Base-by-base conservation (phyloP, 1,284 basidiomycete species). In the Ceratobasidium sp. region DNA sequence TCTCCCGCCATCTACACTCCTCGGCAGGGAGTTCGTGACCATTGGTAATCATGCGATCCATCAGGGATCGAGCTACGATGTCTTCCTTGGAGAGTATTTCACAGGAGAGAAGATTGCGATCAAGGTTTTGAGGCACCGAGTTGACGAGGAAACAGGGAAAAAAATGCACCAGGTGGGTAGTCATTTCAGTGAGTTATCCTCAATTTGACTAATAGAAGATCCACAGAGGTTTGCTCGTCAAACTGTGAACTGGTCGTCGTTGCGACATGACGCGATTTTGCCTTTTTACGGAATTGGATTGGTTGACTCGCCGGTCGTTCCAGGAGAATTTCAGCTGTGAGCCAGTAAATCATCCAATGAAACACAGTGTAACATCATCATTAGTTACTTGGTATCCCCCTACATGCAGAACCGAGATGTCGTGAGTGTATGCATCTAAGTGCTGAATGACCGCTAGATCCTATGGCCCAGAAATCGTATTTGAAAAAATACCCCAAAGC, bases 281-380 rank as follows among this genome's bases (percentile, higher is more conserved):
- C 70, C 70, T 4, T 71, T 71, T 32, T 71, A 71, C 26, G 70
- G 70, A 2, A 32, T 61, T 14, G 70, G 70, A 8, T 58, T 71
- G 0, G n/a, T 52, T 6, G 21, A 8, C 6, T 50, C 45, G 9
- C 58, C 70, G 1, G 23, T 71, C 6, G 28, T 10, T 9, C 8
- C 28, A 1, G 55, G 45, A 16, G 70, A 71, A 21, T 71, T 39
- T 32, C 70, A 71, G 32, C 39, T 71, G 70, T 71, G 16, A 61
- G 48, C 30, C 5, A 28, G 1, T 16, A 3, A 30, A 14, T 23
- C 23, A 16, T 53, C 5, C 43, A 45, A 9, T 12, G 3, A 45
- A 10, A 45, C 43, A 3, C 43, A 45, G 6, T 18, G 16, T 8
- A n/a, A n/a, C 18, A 18, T 18, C 18, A n/a, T 3, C 3, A 9